Evolutionary conservation across 345 rosid genomes (phyloP), one percentile per base, ranked within the genome.

Genomic region (Citrus australasica): DNA sequence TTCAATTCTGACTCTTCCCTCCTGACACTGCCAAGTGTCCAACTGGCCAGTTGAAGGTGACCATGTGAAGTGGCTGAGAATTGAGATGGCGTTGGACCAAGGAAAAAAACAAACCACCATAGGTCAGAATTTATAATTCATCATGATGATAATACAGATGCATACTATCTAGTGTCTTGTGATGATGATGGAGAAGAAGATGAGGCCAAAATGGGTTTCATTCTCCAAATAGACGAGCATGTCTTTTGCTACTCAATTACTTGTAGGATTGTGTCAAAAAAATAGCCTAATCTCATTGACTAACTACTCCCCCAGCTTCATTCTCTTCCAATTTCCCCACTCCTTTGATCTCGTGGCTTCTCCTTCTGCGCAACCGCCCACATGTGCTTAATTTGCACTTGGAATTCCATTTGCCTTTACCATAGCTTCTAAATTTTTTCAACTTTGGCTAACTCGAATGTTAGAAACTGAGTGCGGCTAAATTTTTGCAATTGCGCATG

Each of bases 221-320:
- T 74, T 86, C 80, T 83, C 84, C 73, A 70, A 80, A 78, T 51
- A 63, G 82, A 79, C 68, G 76, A 79, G 84, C 83, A 67, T 72
- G 81, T 65, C 68, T 65, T 75, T 38, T 4, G 83, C 77, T 53
- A 85, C 89, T 90, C 90, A 65, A 90, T 88, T 88, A 75, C 88
- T 69, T 40, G 65, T 56, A 82, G 79, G 77, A 84, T 84, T 35
- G 16, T 73, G 68, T 58, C 73, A 78, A 84, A 68, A 60, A 40
- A 62, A 51, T 6, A 84, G 78, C 89, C 85, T 75, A 79, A 82
- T 85, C 83, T n/a, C 84, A 83, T 84, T 87, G 87, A 89, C 28
- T 64, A 28, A 11, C 51, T 46, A 46, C 17, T 46, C 17, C 51
- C 1, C 17, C 51, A 13, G 4, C 17, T 13, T 13, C 51, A 46